These are phyloP conservation scores for Pisolithus orientalis DNA, from an alignment of 768 basidiomycete genomes.

Conservation along the genomic window DNA sequence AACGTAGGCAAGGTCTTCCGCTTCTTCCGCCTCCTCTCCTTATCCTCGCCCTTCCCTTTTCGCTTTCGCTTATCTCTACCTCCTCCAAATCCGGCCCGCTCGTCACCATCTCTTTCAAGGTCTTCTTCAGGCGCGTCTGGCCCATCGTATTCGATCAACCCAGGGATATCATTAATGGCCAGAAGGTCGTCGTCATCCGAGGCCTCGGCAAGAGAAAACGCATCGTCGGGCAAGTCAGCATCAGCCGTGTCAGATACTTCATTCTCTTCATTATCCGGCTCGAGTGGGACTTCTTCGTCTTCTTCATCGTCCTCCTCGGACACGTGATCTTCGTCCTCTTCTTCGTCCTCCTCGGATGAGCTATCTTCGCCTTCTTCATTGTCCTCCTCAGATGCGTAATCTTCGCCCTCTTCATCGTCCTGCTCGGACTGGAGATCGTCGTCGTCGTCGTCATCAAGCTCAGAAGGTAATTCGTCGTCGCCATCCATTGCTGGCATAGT, in stretches of 20 bases:
- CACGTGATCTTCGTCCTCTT: neutral
- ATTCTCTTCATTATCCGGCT: slow-evolving; percentile 22
- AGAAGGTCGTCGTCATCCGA: slow-evolving; percentile 72
- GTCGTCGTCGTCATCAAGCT: slow-evolving; percentile 24
- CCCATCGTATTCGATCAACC: slow-evolving; percentile 56
- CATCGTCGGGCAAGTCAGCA: slow-evolving; percentile 38
- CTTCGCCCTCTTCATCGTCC: too few species aligned
- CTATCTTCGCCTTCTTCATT: too few species aligned
- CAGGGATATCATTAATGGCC: slow-evolving; percentile 48
- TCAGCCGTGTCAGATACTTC: slow-evolving; percentile 28
- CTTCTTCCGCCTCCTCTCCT: slow-evolving; percentile 54
- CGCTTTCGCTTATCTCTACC: slow-evolving; percentile 46
- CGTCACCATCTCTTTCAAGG: slow-evolving; percentile 20
- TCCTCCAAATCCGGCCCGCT: slow-evolving; percentile 36
- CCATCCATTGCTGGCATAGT: slow-evolving; percentile 61
- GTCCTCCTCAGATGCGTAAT: too few species aligned
- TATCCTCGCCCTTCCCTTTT: slow-evolving; percentile 31
- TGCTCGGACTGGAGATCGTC: neutral
- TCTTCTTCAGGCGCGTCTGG: slow-evolving; percentile 49
- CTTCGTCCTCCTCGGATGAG: slow-evolving; percentile 12
- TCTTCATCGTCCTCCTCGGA: slow-evolving; percentile 14
- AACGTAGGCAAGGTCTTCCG: slow-evolving; percentile 67
- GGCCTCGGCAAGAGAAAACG: slow-evolving; percentile 51
- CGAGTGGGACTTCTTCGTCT: slow-evolving; percentile 8
- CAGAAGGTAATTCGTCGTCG: slow-evolving; percentile 31